Evolutionary conservation across 2,329 filamentous ascomycete genomes (phyloP).

Genomic region (Fusarium phyllophilum): DNA sequence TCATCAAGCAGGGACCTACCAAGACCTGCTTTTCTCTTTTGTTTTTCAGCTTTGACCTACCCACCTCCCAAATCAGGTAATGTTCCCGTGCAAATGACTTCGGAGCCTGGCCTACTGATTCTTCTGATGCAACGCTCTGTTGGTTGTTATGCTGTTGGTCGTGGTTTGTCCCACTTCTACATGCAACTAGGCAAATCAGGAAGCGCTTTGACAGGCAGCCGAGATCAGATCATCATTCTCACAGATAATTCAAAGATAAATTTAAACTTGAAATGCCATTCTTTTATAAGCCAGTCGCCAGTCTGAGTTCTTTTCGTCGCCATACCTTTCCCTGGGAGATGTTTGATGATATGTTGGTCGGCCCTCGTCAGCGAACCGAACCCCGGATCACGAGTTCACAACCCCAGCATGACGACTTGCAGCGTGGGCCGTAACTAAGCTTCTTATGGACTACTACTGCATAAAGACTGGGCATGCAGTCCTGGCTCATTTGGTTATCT

Average conservation of each 20-base stretch:
- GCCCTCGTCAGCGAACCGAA: not conserved
- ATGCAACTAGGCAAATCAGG: constrained; percentile 9
- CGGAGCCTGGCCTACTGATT: not conserved
- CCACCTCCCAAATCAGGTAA: not conserved
- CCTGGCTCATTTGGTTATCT: not conserved
- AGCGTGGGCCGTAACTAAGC: not conserved
- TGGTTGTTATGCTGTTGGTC: constrained; percentile 12
- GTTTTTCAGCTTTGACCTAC: not conserved
- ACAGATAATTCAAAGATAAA: not conserved
- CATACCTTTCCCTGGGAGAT: accelerated
- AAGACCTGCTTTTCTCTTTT: not conserved
- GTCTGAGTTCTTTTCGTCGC: not conserved
- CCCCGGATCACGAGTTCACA: not conserved
- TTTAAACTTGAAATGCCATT: not conserved
- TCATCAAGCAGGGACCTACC: not conserved
- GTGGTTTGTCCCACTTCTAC: constrained; percentile 2
- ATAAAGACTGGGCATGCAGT: not conserved
- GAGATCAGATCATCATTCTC: not conserved
- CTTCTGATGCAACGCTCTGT: not conserved
- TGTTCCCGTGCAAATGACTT: accelerated
- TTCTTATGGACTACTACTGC: not conserved
- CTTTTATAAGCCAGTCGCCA: accelerated
- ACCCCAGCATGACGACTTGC: not conserved
- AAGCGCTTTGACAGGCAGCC: not conserved
- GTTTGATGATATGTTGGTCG: not conserved